Percentiles rank a stretch among this genome's conserved stretches.
phyloP scores from a whole-genome alignment of 306 rosid species.

The Glycine soja region DNA sequence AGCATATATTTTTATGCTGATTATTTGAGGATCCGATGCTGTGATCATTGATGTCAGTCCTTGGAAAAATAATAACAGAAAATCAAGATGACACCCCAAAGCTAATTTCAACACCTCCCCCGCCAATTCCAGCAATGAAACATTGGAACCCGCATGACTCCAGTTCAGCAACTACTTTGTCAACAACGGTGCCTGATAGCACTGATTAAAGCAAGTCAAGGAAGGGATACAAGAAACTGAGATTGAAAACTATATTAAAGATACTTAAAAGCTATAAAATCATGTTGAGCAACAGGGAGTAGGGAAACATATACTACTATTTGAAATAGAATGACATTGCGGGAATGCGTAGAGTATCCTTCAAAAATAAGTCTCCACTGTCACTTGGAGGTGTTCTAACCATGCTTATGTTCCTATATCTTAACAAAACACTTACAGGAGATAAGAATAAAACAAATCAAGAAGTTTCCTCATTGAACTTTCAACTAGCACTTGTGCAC shows the following conservation, averaged over 20 bases:
- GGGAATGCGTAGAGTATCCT: neutral
- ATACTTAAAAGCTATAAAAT: conserved; percentile 29
- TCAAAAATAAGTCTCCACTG: neutral
- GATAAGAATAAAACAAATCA: neutral
- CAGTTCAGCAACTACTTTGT: conserved; percentile 75
- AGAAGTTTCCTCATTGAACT: conserved; percentile 1
- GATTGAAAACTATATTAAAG: neutral
- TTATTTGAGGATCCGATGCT: conserved; percentile 46
- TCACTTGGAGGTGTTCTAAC: conserved; percentile 19
- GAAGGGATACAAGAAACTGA: conserved; percentile 37
- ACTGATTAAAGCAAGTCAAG: conserved; percentile 75
- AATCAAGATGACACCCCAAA: conserved; percentile 66
- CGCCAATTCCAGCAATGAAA: conserved; percentile 79
- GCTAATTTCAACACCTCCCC: conserved; percentile 75
- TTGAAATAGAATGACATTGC: neutral
- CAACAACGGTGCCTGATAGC: conserved; percentile 76
- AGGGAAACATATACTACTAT: neutral
- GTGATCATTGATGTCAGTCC: conserved; percentile 28
- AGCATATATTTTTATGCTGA: conserved; percentile 41
- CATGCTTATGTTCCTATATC: neutral
- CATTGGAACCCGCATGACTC: conserved; percentile 91
- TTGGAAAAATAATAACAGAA: conserved; percentile 14
- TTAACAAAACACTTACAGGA: neutral
- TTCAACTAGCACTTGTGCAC: neutral
- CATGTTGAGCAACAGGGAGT: neutral